phyloP scores from a whole-genome alignment of 2,329 filamentous ascomycete genomes.

The Fusarium nelsonii region DNA sequence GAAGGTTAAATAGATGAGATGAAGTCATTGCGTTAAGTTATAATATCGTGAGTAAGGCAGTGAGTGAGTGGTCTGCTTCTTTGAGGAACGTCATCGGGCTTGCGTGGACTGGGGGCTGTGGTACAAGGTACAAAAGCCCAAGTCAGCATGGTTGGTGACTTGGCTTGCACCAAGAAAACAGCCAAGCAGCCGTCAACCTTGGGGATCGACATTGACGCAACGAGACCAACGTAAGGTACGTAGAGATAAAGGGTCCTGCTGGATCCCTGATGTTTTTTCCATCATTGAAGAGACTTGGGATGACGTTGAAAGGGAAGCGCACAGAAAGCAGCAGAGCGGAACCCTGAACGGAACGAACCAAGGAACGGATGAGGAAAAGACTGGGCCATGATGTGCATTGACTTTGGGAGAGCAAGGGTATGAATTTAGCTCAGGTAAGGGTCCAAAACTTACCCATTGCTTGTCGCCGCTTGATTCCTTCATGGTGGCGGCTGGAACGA shows the following conservation, averaged over 20 bases:
- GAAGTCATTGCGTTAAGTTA: slow-evolving; percentile 8
- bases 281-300: slow-evolving; percentile 17
- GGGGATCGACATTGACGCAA: slow-evolving; percentile 44
- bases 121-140: slow-evolving; percentile 4
- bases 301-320: slow-evolving; percentile 41
- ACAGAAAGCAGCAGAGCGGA: slow-evolving; percentile 14
- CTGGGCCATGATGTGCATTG: slow-evolving; percentile 24
- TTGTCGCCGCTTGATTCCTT: slow-evolving; percentile 57
- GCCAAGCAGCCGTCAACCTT: slow-evolving; percentile 25
- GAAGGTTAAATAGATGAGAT: neutral
- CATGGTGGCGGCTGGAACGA: slow-evolving; percentile 26
- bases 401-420: slow-evolving; percentile 12
- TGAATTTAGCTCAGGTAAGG: slow-evolving; percentile 25
- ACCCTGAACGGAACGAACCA: slow-evolving; percentile 7
- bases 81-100: slow-evolving; percentile 41
- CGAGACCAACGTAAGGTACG: slow-evolving; percentile 10
- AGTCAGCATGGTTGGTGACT: slow-evolving; percentile 18
- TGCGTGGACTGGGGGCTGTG: slow-evolving; percentile 40
- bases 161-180: slow-evolving; percentile 39
- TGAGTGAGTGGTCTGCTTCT: slow-evolving; percentile 18
- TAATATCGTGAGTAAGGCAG: neutral
- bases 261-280: slow-evolving; percentile 37
- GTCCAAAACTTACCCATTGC: slow-evolving; percentile 59
- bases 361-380: slow-evolving; percentile 29
- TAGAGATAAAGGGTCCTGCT: slow-evolving; percentile 38